Evolutionary conservation across 192 early-diverging fungal genomes (phyloP), one percentile per base, ranked within the genome.

Genomic region (Coemansia sp.): DNA sequence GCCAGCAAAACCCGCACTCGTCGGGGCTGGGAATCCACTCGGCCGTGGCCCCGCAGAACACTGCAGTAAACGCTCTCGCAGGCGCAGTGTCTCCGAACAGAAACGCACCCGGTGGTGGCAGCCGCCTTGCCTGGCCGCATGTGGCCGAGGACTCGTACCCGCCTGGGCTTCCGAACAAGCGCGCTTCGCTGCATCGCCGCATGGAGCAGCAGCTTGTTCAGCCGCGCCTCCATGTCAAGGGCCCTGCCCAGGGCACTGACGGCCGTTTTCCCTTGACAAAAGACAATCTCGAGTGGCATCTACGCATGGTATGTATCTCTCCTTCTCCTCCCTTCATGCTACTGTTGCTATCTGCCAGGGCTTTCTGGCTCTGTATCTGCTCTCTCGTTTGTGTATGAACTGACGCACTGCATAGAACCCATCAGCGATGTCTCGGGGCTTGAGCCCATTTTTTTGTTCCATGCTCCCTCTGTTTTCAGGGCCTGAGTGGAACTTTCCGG

Each of bases 251-350:
- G 58, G 70, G 79, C 49, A 49, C 63, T 12, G 79, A 81, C 50
- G 74, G 79, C 4, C 56, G 67, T 25, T 76, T 76, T 45, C 57
- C 67, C 37, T 61, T 81, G 64, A 76, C 79, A 4, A 64, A 49
- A 22, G 74, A 75, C 50, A 81, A 81, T 57, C 68, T 81, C 57
- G 79, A 81, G 8, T 81, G 79, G 79, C 79, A 81, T 45, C 46
- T 81, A 59, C 73, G 79, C n/a, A 69, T 81, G 74, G 79, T 81
- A 81, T 72, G 78, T 70, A 43, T 9, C 51, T 20, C 9, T 25
- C 12, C 7, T 45, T 45, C 43, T 25, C 25, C 25, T 25, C 25
- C 25, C 25, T 25, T 25, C 25, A 25, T 25, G 2, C 2, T 25
- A 25, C 25, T 25, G 25, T 25, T 25, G 25, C 25, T 25, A 13